phyloP scores from a whole-genome alignment of 2,329 filamentous ascomycete species.

The Fusarium sambucinum region DNA sequence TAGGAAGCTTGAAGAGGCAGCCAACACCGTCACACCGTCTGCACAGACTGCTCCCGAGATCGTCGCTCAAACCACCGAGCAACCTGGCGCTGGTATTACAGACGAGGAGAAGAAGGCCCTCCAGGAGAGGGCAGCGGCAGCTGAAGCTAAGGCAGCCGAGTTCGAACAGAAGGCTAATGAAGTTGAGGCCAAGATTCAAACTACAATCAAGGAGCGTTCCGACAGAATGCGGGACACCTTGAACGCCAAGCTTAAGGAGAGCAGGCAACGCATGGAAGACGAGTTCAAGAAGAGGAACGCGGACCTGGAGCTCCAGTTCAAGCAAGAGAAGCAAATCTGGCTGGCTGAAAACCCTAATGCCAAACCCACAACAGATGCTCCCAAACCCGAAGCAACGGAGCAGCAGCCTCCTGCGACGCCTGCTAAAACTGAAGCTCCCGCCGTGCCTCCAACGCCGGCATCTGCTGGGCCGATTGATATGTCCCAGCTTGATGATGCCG shows the following conservation, averaged over 20 bases:
- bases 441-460: conserved; percentile 54
- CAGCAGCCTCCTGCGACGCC: conserved; percentile 54
- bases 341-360: conserved; percentile 63
- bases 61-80: conserved; percentile 50
- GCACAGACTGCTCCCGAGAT: conserved; percentile 57
- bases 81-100: conserved; percentile 52
- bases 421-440: conserved; percentile 53
- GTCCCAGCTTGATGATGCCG: conserved; percentile 64
- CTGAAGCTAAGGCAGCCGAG: conserved; percentile 72
- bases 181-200: conserved; percentile 71
- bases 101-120: conserved; percentile 71
- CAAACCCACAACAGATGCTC: conserved; percentile 42
- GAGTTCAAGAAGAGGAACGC: conserved; percentile 67
- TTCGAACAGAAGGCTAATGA: conserved; percentile 73
- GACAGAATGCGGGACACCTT: conserved; percentile 77
- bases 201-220: conserved; percentile 72
- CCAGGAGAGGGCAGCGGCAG: conserved; percentile 70
- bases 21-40: conserved; percentile 48
- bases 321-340: conserved; percentile 74
- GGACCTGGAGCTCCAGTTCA: conserved; percentile 66
- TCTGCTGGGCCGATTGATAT: conserved; percentile 56
- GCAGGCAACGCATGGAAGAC: conserved; percentile 65
- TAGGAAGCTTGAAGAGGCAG: conserved; percentile 52
- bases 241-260: conserved; percentile 78
- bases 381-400: conserved; percentile 29